phyloP scores from a whole-genome alignment of 2,329 filamentous ascomycete genomes.

The Aspergillus sp. region DNA sequence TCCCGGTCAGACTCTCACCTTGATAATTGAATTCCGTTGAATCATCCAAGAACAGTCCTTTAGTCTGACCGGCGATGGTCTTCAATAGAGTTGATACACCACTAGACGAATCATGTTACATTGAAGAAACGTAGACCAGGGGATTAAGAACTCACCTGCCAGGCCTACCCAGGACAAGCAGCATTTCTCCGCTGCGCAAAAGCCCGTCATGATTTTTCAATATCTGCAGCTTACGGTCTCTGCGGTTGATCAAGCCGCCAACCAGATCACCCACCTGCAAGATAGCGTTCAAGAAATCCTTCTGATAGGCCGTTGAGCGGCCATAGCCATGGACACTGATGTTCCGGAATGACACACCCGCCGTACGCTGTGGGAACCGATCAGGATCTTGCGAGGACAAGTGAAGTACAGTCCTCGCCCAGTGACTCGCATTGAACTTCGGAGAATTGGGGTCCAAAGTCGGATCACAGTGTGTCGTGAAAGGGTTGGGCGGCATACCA shows the following conservation, averaged over 20 bases:
- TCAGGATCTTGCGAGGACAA: conserved; percentile 2
- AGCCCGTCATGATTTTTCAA: conserved; percentile 60
- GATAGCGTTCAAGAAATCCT: conserved; percentile 1
- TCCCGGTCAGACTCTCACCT: conserved; percentile 23
- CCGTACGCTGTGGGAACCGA: conserved; percentile 3
- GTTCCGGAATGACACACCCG: conserved; percentile 43
- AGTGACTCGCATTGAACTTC: conserved; percentile 4
- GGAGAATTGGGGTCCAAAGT: conserved; percentile 7
- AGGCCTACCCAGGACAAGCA: conserved; percentile 50
- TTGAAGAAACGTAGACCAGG: background rate
- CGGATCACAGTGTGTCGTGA: background rate
- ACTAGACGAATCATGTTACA: background rate
- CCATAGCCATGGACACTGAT: conserved; percentile 44
- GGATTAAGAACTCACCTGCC: conserved; percentile 21
- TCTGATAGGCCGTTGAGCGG: conserved; percentile 39
- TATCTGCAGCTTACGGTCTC: conserved; percentile 51
- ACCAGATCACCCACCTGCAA: background rate
- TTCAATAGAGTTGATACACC: conserved; percentile 77
- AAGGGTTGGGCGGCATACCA: conserved; percentile 2
- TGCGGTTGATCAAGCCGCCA: background rate
- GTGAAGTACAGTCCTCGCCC: conserved; percentile 4
- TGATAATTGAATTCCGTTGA: conserved; percentile 76
- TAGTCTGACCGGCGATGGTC: conserved; percentile 75
- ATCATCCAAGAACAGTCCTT: conserved; percentile 70
- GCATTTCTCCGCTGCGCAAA: conserved; percentile 52